Evolutionary conservation across 2,329 filamentous ascomycete genomes (phyloP).

Genomic region (Aspergillus awamori): DNA sequence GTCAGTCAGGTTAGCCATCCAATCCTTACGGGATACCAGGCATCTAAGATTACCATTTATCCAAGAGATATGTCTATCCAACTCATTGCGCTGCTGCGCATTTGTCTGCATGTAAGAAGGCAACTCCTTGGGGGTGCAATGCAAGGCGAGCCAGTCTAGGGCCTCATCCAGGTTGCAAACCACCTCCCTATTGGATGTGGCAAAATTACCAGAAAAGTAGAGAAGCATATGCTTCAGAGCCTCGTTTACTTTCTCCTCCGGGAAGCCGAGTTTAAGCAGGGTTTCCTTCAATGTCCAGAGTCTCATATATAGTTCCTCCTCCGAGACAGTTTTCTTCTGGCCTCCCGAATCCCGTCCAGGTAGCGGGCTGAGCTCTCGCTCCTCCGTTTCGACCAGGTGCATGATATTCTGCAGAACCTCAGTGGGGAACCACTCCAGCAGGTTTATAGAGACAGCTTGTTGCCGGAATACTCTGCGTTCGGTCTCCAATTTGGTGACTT

Average conservation of each 20-base stretch:
- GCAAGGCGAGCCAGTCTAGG: slow-evolving; percentile 84
- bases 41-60: slow-evolving; percentile 37
- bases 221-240: slow-evolving; percentile 68
- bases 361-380: slow-evolving; percentile 40
- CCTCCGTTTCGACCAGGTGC: slow-evolving; percentile 57
- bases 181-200: slow-evolving; percentile 60
- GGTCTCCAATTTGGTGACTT: slow-evolving; percentile 77
- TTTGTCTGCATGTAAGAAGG: slow-evolving; percentile 66
- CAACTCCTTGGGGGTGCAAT: slow-evolving; percentile 69
- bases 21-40: slow-evolving; percentile 16
- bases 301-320: slow-evolving; percentile 77
- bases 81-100: slow-evolving; percentile 31
- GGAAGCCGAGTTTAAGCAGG: slow-evolving; percentile 70
- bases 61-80: slow-evolving; percentile 39
- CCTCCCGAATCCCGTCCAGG: slow-evolving; percentile 29
- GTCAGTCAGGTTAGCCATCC: slow-evolving; percentile 37
- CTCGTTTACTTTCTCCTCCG: slow-evolving; percentile 62
- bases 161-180: slow-evolving; percentile 87
- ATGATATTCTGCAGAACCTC: slow-evolving; percentile 69
- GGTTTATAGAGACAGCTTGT: slow-evolving; percentile 75
- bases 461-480: slow-evolving; percentile 79
- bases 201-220: slow-evolving; percentile 64
- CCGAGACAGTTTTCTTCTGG: slow-evolving; percentile 53
- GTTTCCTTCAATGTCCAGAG: slow-evolving; percentile 83
- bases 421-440: slow-evolving; percentile 74